Evolutionary conservation across 495 filamentous ascomycete species (phyloP), one percentile per base, ranked within the genome.

Genomic region (Aspergillus conjunctus): DNA sequence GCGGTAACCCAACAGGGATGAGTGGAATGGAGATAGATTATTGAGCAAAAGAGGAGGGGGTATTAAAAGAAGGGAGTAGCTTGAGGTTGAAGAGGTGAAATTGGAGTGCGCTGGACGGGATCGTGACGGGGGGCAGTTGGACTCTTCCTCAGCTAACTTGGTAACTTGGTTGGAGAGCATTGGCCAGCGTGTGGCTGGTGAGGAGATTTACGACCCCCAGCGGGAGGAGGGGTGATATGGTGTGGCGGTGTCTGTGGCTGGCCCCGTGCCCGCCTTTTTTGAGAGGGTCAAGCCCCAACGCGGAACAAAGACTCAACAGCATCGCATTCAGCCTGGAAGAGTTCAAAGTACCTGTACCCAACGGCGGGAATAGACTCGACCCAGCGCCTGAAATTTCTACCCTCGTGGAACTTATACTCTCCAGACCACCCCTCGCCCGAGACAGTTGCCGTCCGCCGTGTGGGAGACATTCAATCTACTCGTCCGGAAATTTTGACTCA

Each of bases 21-120:
- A 20, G 34, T 49, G 30, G 43, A 55, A 61, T 43, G 17, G 44
- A 58, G n/a, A 39, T 17, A 51, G 48, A 26, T 34, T 56, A 26
- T 22, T 18, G 45, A 46, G 17, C 44, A 33, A 50, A 33, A 49
- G 34, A 56, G 32, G 33, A 54, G 33, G 51, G 26, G 43, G 43
- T 48, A 50, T 62, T 65, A 64, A 61, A 68, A 71, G 60, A 31
- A 22, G 51, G 52, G 50, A 41, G 26, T 58, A 51, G 62, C 61
- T 69, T 65, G 67, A 63, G 68, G 69, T 70, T 66, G 63, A 70
- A 64, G 68, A 64, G 55, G 64, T 63, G 69, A 64, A 69, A 66
- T 68, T 68, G 68, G 63, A 41, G 22, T 22, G 60, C 37, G 46
- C 18, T 51, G 54, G 54, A 57, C 54, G 61, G n/a, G 61, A 64